These are phyloP conservation scores for Thermoascus crustaceus DNA, from an alignment of 2,329 filamentous ascomycete species.

Conservation along the genomic window DNA sequence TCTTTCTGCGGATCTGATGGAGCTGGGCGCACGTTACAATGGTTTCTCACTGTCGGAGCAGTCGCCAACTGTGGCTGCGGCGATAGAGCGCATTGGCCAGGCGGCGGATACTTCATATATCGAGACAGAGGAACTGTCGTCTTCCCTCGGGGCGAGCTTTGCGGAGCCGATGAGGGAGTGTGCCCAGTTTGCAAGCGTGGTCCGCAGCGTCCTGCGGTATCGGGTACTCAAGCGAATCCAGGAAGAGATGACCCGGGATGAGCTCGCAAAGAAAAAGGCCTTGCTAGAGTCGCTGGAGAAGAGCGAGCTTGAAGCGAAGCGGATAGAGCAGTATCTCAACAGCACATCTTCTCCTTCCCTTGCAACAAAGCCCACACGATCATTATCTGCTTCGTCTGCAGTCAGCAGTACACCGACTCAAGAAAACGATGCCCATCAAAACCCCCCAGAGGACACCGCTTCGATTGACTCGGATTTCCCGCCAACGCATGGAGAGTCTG, in stretches of 20 bases:
- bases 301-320: conserved; percentile 84
- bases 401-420: conserved; percentile 33
- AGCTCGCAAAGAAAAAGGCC: conserved; percentile 75
- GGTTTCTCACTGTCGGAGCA: conserved; percentile 93
- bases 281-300: conserved; percentile 83
- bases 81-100: conserved; percentile 90
- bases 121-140: conserved; percentile 83
- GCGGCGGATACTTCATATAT: conserved; percentile 95
- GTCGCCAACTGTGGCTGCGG: conserved; percentile 76
- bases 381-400: conserved; percentile 50
- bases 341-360: conserved; percentile 43
- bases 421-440: conserved; percentile 43
- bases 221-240: conserved; percentile 89
- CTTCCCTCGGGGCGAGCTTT: conserved; percentile 82
- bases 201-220: conserved; percentile 80
- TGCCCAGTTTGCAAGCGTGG: conserved; percentile 92
- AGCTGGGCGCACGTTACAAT: conserved; percentile 92
- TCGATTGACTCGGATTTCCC: conserved; percentile 96
- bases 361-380: conserved; percentile 52
- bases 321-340: conserved; percentile 87
- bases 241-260: conserved; percentile 93
- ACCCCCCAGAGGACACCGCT: conserved; percentile 64
- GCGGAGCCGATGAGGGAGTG: conserved; percentile 97
- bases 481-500: conserved; percentile 68
- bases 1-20: conserved; percentile 78